These are phyloP conservation scores for Phascolomyces articulosus DNA, from an alignment of 371 early-diverging fungal genomes.

Conservation along the genomic window DNA sequence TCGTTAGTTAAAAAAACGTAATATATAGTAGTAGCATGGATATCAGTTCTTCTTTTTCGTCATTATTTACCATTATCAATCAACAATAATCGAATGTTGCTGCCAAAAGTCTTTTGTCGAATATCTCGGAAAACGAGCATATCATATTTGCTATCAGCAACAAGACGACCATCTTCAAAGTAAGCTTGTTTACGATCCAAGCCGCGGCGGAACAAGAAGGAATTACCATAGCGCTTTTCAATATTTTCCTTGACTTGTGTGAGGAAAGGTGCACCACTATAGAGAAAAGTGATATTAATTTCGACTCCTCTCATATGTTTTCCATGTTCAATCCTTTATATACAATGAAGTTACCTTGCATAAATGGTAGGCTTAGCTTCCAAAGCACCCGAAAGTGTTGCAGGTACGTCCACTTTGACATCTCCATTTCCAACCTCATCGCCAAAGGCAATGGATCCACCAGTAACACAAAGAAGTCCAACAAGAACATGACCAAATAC, in stretches of 20 bases:
- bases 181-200: conserved; percentile 34
- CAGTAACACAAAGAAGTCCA: conserved; percentile 41
- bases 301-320: no score
- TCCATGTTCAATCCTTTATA: no score
- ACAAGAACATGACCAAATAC: conserved; percentile 36
- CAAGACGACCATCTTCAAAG: conserved; percentile 43
- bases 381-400: conserved; percentile 23
- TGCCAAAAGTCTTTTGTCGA: conserved; percentile 80
- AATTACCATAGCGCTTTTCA: conserved; percentile 43
- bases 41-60: no score
- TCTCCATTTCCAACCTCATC: conserved; percentile 68
- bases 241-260: conserved; percentile 35
- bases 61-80: conserved; percentile 41
- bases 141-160: conserved; percentile 50
- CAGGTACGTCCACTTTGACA: conserved; percentile 31
- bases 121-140: conserved; percentile 54
- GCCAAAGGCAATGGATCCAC: conserved; percentile 80
- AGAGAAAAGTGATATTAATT: conserved; percentile 33
- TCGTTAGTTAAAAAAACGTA: no score
- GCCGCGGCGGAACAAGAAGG: conserved; percentile 51
- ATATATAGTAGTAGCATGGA: no score
- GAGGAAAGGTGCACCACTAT: conserved; percentile 39
- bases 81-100: conserved; percentile 67
- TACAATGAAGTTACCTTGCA: conserved; percentile 52
- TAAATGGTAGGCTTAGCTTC: conserved; percentile 83